Evolutionary conservation across 805 yeast species (phyloP), one percentile per base, ranked within the genome.

Genomic region (Candida gorgasii): DNA sequence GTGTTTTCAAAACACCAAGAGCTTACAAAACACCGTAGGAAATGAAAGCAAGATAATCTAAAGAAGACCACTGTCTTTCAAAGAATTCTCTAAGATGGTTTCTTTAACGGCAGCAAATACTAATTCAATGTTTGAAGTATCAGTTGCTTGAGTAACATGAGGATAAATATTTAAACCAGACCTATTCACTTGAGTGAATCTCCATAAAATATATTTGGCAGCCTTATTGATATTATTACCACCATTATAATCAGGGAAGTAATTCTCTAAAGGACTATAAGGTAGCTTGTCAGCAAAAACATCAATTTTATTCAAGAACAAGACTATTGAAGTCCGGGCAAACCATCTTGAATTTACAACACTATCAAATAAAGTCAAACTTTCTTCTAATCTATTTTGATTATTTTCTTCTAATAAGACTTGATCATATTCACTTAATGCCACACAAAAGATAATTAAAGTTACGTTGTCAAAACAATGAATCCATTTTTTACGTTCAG

Each of bases 401-500:
- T 74, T 69, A 28, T 79, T 73, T 47, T 86, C 89, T 62, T 88
- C 97, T 45, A 87, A 63, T 45, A 90, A 65, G 3, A 79, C 83
- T 64, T 89, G 97, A 61, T 90, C 97, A 58, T 90, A 90, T 59
- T 90, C 97, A 2, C 92, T 82, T 41, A 90, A 65, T 0, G 97
- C 89, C 16, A 89, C 96, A 62, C 97, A 89, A 59, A 89, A 90
- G 46, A 90, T 87, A 39, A 90, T 84, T 36, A 86, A 73, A 0
- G 96, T 86, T 24, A 90, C 97, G 53, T 89, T 89, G 62, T 89
- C 96, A 55, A 93, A 93, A 58, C 96, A 88, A 64, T 93, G 95
- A 48, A 93, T 89, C 99, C 99, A 93, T 63, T 93, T 92, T 57
- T 86, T 87, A 41, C 99, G 81, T 68, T 93, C 99, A 3, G 95